phyloP scores from a whole-genome alignment of 306 rosid genomes.

The Morella rubra region DNA sequence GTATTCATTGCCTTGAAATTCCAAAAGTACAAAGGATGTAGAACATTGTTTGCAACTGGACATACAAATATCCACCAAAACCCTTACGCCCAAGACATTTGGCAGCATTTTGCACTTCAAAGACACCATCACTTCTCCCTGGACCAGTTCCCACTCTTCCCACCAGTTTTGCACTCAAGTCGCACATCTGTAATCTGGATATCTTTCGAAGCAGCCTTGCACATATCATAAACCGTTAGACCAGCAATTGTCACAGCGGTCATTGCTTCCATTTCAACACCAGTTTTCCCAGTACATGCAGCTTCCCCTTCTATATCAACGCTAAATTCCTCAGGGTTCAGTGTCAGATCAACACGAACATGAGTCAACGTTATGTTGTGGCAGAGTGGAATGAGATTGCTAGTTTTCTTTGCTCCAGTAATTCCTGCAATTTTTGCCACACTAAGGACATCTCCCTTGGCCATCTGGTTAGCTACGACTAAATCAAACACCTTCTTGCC shows the following conservation, averaged over 20 bases:
- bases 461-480: slow-evolving; percentile 63
- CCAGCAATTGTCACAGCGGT: slow-evolving; percentile 76
- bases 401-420: slow-evolving; percentile 82
- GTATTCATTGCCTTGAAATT: background rate
- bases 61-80: background rate
- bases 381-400: slow-evolving; percentile 77
- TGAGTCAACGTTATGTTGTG: slow-evolving; percentile 73
- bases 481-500: slow-evolving; percentile 85
- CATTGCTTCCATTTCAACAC: slow-evolving; percentile 97
- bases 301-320: slow-evolving; percentile 83
- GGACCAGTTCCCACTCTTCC: slow-evolving; percentile 84
- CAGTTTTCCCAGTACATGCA: slow-evolving; percentile 53
- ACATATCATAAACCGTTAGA: slow-evolving; percentile 87
- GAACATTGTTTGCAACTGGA: background rate
- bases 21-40: too few relatives aligned
- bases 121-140: slow-evolving; percentile 35
- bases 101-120: background rate
- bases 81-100: background rate
- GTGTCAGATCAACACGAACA: slow-evolving; percentile 58
- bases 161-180: slow-evolving; percentile 75
- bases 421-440: slow-evolving; percentile 93
- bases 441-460: slow-evolving; percentile 81
- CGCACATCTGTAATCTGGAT: slow-evolving; percentile 63
- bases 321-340: slow-evolving; percentile 62
- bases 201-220: slow-evolving; percentile 87